Conservation (phyloP, 108 stramenopile genomes). For the Cyclotella distinguenda region DNA sequence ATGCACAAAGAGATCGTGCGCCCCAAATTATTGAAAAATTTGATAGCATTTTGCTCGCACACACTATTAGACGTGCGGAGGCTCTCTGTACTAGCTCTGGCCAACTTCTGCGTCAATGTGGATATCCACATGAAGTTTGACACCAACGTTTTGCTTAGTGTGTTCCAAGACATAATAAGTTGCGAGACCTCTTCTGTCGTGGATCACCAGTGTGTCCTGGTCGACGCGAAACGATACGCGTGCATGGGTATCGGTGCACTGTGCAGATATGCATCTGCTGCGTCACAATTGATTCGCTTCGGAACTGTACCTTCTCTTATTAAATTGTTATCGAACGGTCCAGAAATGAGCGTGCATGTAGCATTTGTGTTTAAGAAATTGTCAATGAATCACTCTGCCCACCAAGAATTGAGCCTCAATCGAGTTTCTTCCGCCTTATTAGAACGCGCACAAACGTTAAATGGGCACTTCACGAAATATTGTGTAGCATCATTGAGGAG, state of each 20-base stretch:
- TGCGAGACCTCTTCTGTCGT: not conserved
- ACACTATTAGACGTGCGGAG: conserved; percentile 52
- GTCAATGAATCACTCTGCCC: conserved; percentile 30
- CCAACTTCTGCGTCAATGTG: conserved; percentile 53
- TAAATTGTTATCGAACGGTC: conserved; percentile 35
- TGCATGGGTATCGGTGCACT: conserved; percentile 75
- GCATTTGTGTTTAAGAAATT: conserved; percentile 75
- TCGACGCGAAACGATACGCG: conserved; percentile 63
- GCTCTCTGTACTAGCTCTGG: conserved; percentile 55
- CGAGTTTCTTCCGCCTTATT: conserved; percentile 43
- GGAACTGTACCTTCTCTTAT: conserved; percentile 32
- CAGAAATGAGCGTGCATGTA: conserved; percentile 69
- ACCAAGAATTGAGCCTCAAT: conserved; percentile 3
- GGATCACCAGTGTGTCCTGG: not conserved
- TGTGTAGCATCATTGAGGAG: conserved; percentile 62
- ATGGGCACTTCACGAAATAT: conserved; percentile 51
- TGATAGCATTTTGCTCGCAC: conserved; percentile 14
- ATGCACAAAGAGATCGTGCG: conserved; percentile 51
- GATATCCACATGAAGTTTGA: conserved; percentile 41
- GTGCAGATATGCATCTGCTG: conserved; percentile 32
- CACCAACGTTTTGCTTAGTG: conserved; percentile 6
- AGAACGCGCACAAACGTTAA: conserved; percentile 10
- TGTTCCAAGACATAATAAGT: not conserved
- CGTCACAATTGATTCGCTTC: conserved; percentile 33
- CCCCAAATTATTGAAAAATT: conserved; percentile 41